These are phyloP conservation scores for Knufia petricola DNA, from an alignment of 2,329 filamentous ascomycete genomes.

Conservation along the genomic window DNA sequence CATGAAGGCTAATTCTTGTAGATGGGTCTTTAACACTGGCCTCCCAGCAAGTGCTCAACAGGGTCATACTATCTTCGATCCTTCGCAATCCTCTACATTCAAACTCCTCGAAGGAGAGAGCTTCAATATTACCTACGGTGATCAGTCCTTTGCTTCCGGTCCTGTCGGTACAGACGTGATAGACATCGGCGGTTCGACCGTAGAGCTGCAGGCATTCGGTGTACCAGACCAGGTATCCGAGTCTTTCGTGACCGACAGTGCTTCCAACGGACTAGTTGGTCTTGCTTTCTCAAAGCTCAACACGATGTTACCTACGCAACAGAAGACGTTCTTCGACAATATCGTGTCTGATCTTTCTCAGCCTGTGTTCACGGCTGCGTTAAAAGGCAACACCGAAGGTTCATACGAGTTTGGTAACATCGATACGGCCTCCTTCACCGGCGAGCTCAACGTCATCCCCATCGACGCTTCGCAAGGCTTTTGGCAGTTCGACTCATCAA, in stretches of 20 bases:
- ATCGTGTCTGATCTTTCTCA: constrained; percentile 49
- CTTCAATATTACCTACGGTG: constrained; percentile 61
- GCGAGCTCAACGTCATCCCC: constrained; percentile 51
- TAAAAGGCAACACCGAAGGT: constrained; percentile 51
- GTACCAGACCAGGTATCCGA: constrained; percentile 51
- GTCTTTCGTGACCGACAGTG: constrained; percentile 50
- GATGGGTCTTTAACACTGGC: constrained; percentile 60
- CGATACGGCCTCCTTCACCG: constrained; percentile 53
- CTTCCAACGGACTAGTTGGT: constrained; percentile 59
- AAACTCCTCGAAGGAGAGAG: constrained; percentile 39
- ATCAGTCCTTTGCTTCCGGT: constrained; percentile 54
- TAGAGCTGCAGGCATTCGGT: constrained; percentile 56
- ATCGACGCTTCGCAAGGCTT: constrained; percentile 56
- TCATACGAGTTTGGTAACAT: constrained; percentile 67
- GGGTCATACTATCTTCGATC: constrained; percentile 49
- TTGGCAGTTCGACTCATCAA: constrained; percentile 55
- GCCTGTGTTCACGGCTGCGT: constrained; percentile 62
- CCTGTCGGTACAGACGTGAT: constrained; percentile 58
- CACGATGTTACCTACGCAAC: constrained; percentile 50
- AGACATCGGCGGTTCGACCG: constrained; percentile 55
- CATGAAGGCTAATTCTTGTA: constrained; percentile 23
- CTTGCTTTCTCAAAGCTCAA: constrained; percentile 58
- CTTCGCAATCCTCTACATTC: constrained; percentile 44
- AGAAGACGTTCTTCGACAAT: constrained; percentile 69
- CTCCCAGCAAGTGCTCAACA: constrained; percentile 38